phyloP scores from a whole-genome alignment of 1,284 basidiomycete genomes.

The Stereum hirsutum region DNA sequence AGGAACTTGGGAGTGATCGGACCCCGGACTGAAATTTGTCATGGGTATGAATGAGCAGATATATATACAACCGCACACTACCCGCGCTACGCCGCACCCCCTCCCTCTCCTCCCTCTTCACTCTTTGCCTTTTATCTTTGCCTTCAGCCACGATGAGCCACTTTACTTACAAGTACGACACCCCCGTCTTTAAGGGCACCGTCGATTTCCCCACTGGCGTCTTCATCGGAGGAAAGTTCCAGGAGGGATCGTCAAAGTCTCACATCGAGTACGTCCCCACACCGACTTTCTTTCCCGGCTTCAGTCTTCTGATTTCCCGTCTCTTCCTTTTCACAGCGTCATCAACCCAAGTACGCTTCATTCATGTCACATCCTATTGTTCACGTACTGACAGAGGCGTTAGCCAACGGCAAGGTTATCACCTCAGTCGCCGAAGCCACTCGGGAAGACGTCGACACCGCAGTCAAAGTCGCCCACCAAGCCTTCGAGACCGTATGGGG shows the following conservation, averaged over 20 bases:
- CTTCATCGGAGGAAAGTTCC: constrained; percentile 79
- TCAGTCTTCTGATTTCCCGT: neutral
- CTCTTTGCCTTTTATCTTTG: no score
- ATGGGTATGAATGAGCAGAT: no score
- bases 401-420: constrained; percentile 66
- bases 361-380: neutral
- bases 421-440: constrained; percentile 63
- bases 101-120: no score
- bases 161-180: constrained; percentile 56
- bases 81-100: no score
- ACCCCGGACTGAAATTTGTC: no score
- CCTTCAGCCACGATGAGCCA: constrained; percentile 15
- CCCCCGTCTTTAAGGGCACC: constrained; percentile 61
- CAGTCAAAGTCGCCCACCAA: constrained; percentile 70
- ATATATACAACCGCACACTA: no score
- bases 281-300: neutral
- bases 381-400: neutral
- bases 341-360: constrained; percentile 55
- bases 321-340: constrained; percentile 35
- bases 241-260: constrained; percentile 54
- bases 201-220: constrained; percentile 65
- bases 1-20: no score
- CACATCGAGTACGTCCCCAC: constrained; percentile 58
- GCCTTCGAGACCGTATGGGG: constrained; percentile 77
- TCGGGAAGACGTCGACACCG: constrained; percentile 64